Base-by-base conservation (phyloP, 2,329 filamentous ascomycete species). In the Graphiopsis chlorocephala region DNA sequence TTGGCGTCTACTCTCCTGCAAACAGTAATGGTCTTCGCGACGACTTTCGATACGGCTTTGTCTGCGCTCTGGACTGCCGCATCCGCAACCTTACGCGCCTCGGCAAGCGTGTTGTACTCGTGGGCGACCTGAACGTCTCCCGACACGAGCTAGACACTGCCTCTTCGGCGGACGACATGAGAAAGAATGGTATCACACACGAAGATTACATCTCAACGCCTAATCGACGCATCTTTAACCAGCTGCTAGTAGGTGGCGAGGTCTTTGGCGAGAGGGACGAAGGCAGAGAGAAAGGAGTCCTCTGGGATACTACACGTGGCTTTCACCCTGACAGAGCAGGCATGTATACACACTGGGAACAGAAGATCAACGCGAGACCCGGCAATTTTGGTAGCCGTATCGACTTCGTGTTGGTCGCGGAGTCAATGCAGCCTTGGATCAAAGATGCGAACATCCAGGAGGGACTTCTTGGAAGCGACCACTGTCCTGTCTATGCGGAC, bases 261-360 rank as follows among this genome's bases (percentile, higher is more conserved):
- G 87, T 95, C 0, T 67, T 86, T 11, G 88, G 88, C 0, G 79
- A 85, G 38, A 84, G 87, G 65, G 92, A 95, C 65, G 80, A 88
- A 71, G 88, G 86, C 0, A 84, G 90, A 68, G 89, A 93, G 73
- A 71, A 82, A 14, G 86, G 92, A 2, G 85, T 93, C 1, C 80
- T 98, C 47, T 91, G 90, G 85, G 95, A 99, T 78, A 82, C 96
- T 20, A 93, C 91, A 70, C 86, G 95, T 57, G 86, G 85, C 28
- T 96, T 93, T 73, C 90, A 97, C 73, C 90, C 91, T 0, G 79
- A 81, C n/a, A 85, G 95, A 45, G 82, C 83, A 67, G 92, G 92
- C 66, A 98, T 99, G 95, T 98, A 92, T 76, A 98, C 95, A 0
- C 97, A 94, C 76, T 98, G 94, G 94, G 93, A 98, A 68, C 93